phyloP scores from a whole-genome alignment of 257 asterid genomes.

The Solanum arcanum region DNA sequence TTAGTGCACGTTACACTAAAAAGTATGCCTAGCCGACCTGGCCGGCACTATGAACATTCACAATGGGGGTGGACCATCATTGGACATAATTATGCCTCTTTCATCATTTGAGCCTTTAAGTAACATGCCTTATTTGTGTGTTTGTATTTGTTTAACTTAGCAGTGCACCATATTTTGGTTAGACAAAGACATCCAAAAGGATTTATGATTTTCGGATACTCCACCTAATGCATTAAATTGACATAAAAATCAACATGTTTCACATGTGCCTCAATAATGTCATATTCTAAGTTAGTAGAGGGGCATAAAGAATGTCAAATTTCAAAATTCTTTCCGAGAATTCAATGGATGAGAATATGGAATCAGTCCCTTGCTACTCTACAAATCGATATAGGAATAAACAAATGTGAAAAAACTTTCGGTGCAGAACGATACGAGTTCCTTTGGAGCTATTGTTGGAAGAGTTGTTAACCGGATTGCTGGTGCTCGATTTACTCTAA shows the following conservation, averaged over 20 bases:
- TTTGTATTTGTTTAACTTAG: background rate
- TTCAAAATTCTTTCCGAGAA: background rate
- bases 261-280: background rate
- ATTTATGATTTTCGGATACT: background rate
- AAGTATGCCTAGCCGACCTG: background rate
- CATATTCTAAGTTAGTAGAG: background rate
- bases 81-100: background rate
- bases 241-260: background rate
- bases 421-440: slow-evolving; percentile 27
- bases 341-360: background rate
- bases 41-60: background rate
- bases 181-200: background rate
- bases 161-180: background rate
- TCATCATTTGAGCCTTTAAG: background rate
- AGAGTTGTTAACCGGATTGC: slow-evolving; percentile 4
- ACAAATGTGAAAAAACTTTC: background rate
- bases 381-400: background rate
- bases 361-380: background rate
- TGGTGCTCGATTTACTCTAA: slow-evolving; percentile 4
- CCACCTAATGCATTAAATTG: background rate
- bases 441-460: slow-evolving; percentile 7
- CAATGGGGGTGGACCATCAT: background rate
- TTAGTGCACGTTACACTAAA: background rate
- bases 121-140: background rate
- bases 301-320: background rate